Evolutionary conservation across 2,329 filamentous ascomycete species (phyloP).

Genomic region (Sarocladium oryzae): DNA sequence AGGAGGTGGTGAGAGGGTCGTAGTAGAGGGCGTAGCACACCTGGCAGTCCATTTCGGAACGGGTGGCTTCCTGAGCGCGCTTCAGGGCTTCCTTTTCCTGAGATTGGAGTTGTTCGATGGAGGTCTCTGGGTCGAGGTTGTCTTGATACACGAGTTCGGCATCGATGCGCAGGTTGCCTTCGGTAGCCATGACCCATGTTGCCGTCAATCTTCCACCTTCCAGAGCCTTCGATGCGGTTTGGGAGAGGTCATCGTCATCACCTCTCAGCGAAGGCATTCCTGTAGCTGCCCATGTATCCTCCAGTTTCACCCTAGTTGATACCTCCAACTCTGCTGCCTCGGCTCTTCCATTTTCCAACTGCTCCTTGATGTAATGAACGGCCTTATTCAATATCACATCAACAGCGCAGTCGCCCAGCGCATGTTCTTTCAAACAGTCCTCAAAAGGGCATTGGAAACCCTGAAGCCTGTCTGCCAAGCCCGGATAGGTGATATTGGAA

Average conservation of each 20-base stretch:
- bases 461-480: constrained; percentile 55
- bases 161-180: constrained; percentile 51
- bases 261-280: constrained; percentile 34
- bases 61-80: constrained; percentile 53
- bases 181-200: constrained; percentile 58
- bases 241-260: constrained; percentile 17
- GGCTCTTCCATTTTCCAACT: constrained; percentile 38
- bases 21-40: constrained; percentile 78
- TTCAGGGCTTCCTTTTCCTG: constrained; percentile 30
- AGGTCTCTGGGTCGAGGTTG: constrained; percentile 21
- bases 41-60: constrained; percentile 76
- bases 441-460: constrained; percentile 70
- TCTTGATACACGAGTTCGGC: constrained; percentile 46
- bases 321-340: constrained; percentile 19
- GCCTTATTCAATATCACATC: constrained; percentile 73
- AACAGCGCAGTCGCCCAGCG: constrained; percentile 65
- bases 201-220: constrained; percentile 56
- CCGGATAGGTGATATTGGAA: constrained; percentile 71
- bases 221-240: constrained; percentile 26
- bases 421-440: constrained; percentile 64
- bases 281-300: constrained; percentile 20
- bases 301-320: constrained; percentile 21
- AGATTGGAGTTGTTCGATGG: constrained; percentile 10
- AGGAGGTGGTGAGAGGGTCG: constrained; percentile 76
- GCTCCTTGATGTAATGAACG: constrained; percentile 51